phyloP scores from a whole-genome alignment of 1,284 basidiomycete genomes.

The Mycena sp. region DNA sequence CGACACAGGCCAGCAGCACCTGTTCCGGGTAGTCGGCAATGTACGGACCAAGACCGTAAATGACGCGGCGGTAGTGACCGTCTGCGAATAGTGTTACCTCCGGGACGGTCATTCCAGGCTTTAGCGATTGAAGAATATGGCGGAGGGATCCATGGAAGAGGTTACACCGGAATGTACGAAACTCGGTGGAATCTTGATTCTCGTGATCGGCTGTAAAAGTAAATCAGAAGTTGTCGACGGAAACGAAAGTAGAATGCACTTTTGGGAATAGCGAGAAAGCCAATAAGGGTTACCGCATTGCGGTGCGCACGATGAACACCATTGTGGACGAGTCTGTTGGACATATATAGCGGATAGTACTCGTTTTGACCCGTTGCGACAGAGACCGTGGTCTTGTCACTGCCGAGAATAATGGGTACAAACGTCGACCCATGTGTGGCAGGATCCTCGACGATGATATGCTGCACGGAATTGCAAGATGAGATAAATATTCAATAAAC shows the following conservation, averaged over 20 bases:
- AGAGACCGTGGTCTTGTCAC: slow-evolving; percentile 49
- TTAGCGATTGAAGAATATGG: slow-evolving; percentile 21
- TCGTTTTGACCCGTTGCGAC: slow-evolving; percentile 45
- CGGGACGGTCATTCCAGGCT: slow-evolving; percentile 26
- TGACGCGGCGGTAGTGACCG: slow-evolving; percentile 30
- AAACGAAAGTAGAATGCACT: slow-evolving; percentile 37
- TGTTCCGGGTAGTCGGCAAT: slow-evolving; percentile 39
- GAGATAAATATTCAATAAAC: no score
- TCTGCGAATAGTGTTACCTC: slow-evolving; percentile 27
- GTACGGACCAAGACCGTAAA: slow-evolving; percentile 16
- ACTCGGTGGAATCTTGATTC: not conserved
- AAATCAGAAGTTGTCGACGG: not conserved
- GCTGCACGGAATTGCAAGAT: not conserved
- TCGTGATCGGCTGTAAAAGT: slow-evolving; percentile 29
- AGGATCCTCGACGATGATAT: no score
- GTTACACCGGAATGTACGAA: slow-evolving; percentile 28
- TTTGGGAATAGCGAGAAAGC: slow-evolving; percentile 46
- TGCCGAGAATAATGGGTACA: slow-evolving; percentile 44
- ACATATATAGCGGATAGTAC: slow-evolving; percentile 33
- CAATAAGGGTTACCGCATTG: slow-evolving; percentile 37
- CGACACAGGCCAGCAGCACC: slow-evolving; percentile 27
- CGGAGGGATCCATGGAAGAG: slow-evolving; percentile 31
- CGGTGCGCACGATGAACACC: slow-evolving; percentile 36
- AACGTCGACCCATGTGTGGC: slow-evolving; percentile 1
- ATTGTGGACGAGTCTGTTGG: slow-evolving; percentile 28